Evolutionary conservation across 164 flowering plant species (phyloP), one percentile per base, ranked within the genome.

Genomic region (Platanus orientalis): DNA sequence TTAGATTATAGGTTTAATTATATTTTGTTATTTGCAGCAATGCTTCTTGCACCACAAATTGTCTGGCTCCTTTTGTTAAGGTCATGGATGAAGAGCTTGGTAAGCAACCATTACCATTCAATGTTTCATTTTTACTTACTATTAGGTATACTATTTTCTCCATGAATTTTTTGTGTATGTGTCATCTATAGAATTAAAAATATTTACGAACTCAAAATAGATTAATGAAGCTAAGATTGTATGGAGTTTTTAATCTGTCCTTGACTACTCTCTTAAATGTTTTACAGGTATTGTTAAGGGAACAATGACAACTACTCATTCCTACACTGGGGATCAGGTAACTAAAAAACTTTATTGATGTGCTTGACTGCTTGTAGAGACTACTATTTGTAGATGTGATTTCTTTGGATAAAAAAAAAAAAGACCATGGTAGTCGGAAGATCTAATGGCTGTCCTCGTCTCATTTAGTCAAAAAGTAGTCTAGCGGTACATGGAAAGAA

Each of bases 31-130:
- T 54, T 58, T 69, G 68, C 88, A 94, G 98, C 81, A 94, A 94
- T 80, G 98, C 98, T 64, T 94, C 97, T 76, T 94, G 98, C 88
- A 90, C 98, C 70, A 94, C 98, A 55, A 94, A 94, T 69, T 94
- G 98, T 63, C 72, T 94, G 57, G 98, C 97, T 78, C 98, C 98
- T 60, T 94, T 94, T 57, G 98, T 77, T 23, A 94, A 90, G 75
- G 83, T 94, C 72, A 11, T 94, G 81, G 97, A 94, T 69, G 95
- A 81, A 65, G 97, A 94, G 76, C 81, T 94, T 4, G 95, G 98
- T 90, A 82, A 67, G 82, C 25, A n/a, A 36, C 42, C 17, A 17
- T 42, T 58, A 59, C 4, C 20, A n/a, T 27, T 44, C 32, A 34
- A 27, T 4, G 26, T 7, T n/a, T n/a, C 1, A 3, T 32, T 17